Conservation (phyloP, 768 basidiomycete species). For the Termitomyces sp. region DNA sequence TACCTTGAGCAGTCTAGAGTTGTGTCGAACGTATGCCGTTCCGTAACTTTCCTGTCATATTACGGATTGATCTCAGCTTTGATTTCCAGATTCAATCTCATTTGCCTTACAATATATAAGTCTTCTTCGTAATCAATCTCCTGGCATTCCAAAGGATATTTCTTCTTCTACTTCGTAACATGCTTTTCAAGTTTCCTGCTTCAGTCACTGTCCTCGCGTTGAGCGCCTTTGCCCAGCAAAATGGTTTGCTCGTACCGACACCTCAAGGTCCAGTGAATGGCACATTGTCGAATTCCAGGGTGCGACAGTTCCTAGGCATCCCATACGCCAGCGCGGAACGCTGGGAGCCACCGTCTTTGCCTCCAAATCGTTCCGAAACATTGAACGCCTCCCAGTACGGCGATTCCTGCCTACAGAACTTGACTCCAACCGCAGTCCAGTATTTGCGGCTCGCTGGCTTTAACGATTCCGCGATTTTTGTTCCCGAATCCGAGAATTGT, state of each 20-base stretch:
- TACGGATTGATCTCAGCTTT: neutral
- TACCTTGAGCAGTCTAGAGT: too few species aligned
- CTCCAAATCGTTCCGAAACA: slow-evolving; percentile 13
- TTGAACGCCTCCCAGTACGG: slow-evolving; percentile 24
- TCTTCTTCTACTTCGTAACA: neutral
- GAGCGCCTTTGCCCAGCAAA: neutral
- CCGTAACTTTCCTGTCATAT: neutral
- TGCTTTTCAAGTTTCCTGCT: neutral
- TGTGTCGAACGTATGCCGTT: too few species aligned
- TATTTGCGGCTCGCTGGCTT: slow-evolving; percentile 20
- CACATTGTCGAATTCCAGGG: slow-evolving; percentile 17
- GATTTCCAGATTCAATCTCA: neutral
- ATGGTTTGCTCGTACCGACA: slow-evolving; percentile 22
- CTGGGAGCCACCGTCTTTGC: slow-evolving; percentile 24
- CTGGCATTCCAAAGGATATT: neutral
- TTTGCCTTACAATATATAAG: neutral
- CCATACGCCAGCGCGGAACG: slow-evolving; percentile 27
- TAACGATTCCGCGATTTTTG: slow-evolving; percentile 15
- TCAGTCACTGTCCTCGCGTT: neutral
- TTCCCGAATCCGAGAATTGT: slow-evolving; percentile 29
- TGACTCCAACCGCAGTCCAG: slow-evolving; percentile 15
- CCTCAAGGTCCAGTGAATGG: slow-evolving; percentile 26
- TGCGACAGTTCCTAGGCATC: slow-evolving; percentile 30
- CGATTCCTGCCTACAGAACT: slow-evolving; percentile 24
- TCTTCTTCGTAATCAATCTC: neutral